Percentiles rank a stretch among this genome's conserved stretches.
Evolutionary conservation across 495 filamentous ascomycete genomes (phyloP).

Genomic region (Neurospora sp.): DNA sequence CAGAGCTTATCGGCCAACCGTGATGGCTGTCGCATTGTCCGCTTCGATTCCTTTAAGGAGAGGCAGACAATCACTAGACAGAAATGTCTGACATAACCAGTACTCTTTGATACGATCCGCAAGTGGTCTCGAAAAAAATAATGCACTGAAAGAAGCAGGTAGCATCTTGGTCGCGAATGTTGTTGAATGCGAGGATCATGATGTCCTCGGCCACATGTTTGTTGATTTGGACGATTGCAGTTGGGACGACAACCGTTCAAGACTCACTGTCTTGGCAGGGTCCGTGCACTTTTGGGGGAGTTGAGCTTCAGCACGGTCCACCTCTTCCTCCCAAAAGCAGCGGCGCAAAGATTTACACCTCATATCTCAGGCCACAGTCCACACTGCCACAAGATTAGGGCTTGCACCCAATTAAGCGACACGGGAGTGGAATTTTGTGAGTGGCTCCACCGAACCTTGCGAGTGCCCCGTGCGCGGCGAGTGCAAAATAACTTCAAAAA

Average conservation of each 20-base stretch:
- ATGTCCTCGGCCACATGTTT: not conserved
- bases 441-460: slow-evolving; percentile 13
- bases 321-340: not conserved
- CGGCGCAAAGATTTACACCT: slow-evolving; percentile 1
- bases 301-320: not conserved
- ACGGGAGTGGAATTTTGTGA: slow-evolving; percentile 18
- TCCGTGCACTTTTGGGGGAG: not conserved
- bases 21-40: not conserved
- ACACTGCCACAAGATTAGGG: slow-evolving; percentile 13
- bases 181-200: not conserved
- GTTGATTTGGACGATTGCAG: not conserved
- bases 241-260: not conserved
- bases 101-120: not conserved
- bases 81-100: not conserved
- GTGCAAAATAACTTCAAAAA: slow-evolving; percentile 17
- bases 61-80: not conserved
- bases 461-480: not conserved
- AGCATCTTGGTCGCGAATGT: not conserved
- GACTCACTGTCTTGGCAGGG: not conserved
- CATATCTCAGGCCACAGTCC: slow-evolving; percentile 10
- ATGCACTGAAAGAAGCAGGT: no score
- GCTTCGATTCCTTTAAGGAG: not conserved
- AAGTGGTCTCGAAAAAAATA: no score
- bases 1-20: not conserved
- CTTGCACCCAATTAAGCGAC: slow-evolving; percentile 19